Evolutionary conservation across 768 basidiomycete species (phyloP), one percentile per base, ranked within the genome.

Genomic region (Suillus subaureus): DNA sequence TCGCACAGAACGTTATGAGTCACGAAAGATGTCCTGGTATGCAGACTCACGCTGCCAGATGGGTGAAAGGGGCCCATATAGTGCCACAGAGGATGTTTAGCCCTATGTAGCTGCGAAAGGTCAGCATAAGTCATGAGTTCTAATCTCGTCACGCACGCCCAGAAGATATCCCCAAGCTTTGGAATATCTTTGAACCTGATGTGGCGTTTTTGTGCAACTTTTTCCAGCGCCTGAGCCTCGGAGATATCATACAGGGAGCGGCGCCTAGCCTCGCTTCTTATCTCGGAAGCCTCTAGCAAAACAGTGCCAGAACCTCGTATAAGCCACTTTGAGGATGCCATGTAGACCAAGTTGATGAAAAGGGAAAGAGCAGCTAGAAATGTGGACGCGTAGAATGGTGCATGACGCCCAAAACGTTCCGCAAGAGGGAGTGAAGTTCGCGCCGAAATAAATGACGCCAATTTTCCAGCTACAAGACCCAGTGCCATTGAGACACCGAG

Each of bases 401-500:
- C 90, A 56, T 87, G 85, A 1, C 86, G 81, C 1, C 91, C 91
- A 67, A 85, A 90, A 7, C 74, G 72, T 67, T 89, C 84, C 1
- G 89, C 85, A n/a, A 94, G 84, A 0, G 91, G 91, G 72, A 92
- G 91, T 4, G 89, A 87, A 6, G 90, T 88, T 45, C 89, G 83
- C 4, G 91, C 91, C 28, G 92, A 85, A 40, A 92, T 66, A 73
- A 94, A 95, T 6, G 90, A 90, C 0, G 91, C 85, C 12, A 83
- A 86, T 75, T 94, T 95, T 42, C 93, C 93, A 4, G 87, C 89
- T 28, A 95, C 83, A 18, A 95, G 87, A 26, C 93, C 93, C n/a
- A 94, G 81, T 0, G 92, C 92, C 79, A 95, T 86, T 1, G 90
- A 90, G 9, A 89, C 80, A 1, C 90, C 93, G 1, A 94, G 80